Evolutionary conservation across 768 basidiomycete genomes (phyloP), one percentile per base, ranked within the genome.

Genomic region (Termitomyces eurrhizus): DNA sequence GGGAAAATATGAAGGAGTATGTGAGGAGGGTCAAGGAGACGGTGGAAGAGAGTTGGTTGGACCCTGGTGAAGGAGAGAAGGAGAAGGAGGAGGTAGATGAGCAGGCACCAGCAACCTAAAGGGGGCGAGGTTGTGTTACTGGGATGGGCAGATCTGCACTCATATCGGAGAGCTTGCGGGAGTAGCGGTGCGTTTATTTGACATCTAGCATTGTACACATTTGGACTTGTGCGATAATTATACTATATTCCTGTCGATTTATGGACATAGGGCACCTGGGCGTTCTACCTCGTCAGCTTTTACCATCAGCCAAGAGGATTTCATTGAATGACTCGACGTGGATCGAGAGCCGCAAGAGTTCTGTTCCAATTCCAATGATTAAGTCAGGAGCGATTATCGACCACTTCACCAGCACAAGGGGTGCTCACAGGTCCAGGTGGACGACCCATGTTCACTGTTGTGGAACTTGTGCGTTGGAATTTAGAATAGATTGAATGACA

Each of bases 1-100:
- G 96, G 60, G 96, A 98, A 72, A 97, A 97, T 69, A 95, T 95
- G 91, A 98, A 97, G 77, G 96, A 98, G 78, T 98, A 98, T 71
- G 90, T 96, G 52, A 80, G 95, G 63, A 76, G 94, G 57, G 96
- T 98, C 35, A 92, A 96, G 75, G 86, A 84, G 46, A 96, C 95
- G 0, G 95, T 97, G 35, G 95, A 97, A 76, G 90, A 93, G 72
- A 94, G 92, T 61, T 97, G 95, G 95, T 74, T 97, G 56, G 95
- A 97, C 72, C 90, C 92, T 29, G 87, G 86, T 59, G 86, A 87
- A 68, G 83, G 80, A 72, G 75, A 78, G 48, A 75, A 65, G 45
- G 70, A 70, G 37, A 26, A 51, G 14, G 45, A 46, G 26, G 44
- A 46, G 24, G 21, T 13, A 46, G 60, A 41, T 16, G 60, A 41